A percentile compares a stretch with the other conserved stretches of the same genome.
Conservation (phyloP, 1,284 basidiomycete species). For the Anthracocystis setariae region DNA sequence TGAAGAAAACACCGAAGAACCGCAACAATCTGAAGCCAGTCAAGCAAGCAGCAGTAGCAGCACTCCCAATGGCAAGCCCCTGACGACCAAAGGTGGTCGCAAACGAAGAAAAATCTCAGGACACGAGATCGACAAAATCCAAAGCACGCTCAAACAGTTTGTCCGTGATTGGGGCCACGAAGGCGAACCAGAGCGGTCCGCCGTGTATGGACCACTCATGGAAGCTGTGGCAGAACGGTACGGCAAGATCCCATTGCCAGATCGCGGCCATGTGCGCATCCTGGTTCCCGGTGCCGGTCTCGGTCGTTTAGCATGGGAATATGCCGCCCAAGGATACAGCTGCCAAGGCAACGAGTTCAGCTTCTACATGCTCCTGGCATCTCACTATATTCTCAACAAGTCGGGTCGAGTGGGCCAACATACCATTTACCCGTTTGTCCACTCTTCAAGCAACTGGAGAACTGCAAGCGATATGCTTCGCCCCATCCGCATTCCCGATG, state of each 20-base stretch:
- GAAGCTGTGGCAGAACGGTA: conserved; percentile 47
- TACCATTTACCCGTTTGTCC: conserved; percentile 61
- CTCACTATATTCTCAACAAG: conserved; percentile 66
- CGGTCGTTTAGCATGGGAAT: conserved; percentile 62
- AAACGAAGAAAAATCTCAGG: conserved; percentile 44
- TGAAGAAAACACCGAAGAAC: conserved; percentile 1
- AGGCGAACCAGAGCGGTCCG: conserved; percentile 49
- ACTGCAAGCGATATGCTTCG: conserved; percentile 57
- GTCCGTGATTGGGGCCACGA: conserved; percentile 64
- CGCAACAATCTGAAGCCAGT: conserved; percentile 7
- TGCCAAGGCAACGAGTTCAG: conserved; percentile 67
- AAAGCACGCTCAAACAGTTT: conserved; percentile 65
- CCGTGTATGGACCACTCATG: conserved; percentile 59
- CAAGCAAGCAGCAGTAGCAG: conserved; percentile 18
- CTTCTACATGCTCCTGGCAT: conserved; percentile 65
- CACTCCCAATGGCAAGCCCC: conserved; percentile 2
- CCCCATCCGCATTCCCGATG: conserved; percentile 59
- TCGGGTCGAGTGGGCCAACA: conserved; percentile 45
- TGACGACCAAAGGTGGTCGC: conserved; percentile 3
- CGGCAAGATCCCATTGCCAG: conserved; percentile 18
- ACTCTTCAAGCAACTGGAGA: conserved; percentile 63
- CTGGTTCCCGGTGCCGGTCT: conserved; percentile 65
- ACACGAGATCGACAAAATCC: conserved; percentile 64
- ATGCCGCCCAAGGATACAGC: conserved; percentile 55
- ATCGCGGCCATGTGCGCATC: conserved; percentile 41